Evolutionary conservation across 2,329 filamentous ascomycete genomes (phyloP).

Genomic region (Cladophialophora bantiana): DNA sequence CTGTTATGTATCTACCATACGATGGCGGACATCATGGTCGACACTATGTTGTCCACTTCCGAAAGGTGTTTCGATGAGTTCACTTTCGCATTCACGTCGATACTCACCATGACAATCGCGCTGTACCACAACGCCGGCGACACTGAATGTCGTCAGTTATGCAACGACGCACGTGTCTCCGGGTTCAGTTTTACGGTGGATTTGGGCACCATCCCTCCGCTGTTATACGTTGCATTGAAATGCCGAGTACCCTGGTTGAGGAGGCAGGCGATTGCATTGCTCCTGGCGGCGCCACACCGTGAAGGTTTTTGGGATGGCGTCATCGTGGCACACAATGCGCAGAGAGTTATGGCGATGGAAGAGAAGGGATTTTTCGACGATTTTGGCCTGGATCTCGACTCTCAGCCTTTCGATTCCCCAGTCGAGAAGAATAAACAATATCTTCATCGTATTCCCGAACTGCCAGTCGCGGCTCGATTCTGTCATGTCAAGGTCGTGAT

Average conservation of each 20-base stretch:
- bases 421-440: background rate
- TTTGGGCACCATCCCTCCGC: slow-evolving; percentile 1
- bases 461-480: slow-evolving; percentile 6
- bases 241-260: slow-evolving; percentile 14
- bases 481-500: slow-evolving; percentile 7
- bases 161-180: background rate
- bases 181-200: slow-evolving; percentile 6
- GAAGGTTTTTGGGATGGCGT: slow-evolving; percentile 14
- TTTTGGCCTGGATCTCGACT: background rate
- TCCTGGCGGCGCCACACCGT: slow-evolving; percentile 6
- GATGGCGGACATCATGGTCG: slow-evolving; percentile 14
- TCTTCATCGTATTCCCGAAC: background rate
- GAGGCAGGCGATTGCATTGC: slow-evolving; percentile 21
- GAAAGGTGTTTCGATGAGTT: slow-evolving; percentile 10
- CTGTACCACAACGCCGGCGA: slow-evolving; percentile 8
- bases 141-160: background rate
- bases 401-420: slow-evolving; percentile 6
- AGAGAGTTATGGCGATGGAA: slow-evolving; percentile 1
- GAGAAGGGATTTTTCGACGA: slow-evolving; percentile 11
- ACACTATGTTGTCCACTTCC: slow-evolving; percentile 2
- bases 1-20: slow-evolving; percentile 3
- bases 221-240: slow-evolving; percentile 12
- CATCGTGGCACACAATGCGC: slow-evolving; percentile 4
- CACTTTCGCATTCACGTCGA: slow-evolving; percentile 10
- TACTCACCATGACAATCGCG: slow-evolving; percentile 1